Conservation (phyloP, 768 basidiomycete species). For the Lactifluus subvellereus region DNA sequence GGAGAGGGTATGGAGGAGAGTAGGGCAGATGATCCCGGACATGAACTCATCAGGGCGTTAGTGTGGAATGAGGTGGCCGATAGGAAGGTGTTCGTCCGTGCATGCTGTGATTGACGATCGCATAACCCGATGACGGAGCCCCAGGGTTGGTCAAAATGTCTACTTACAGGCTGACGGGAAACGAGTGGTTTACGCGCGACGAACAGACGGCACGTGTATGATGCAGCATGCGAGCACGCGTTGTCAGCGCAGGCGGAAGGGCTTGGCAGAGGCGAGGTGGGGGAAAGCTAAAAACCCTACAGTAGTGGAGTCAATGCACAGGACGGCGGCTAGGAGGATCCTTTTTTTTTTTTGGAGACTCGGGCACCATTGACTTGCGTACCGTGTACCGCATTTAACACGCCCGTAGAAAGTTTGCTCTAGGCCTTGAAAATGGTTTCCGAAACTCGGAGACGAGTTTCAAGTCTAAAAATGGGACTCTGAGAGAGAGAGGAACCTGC, state of each 20-base stretch:
- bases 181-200: background rate
- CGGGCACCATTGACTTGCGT: background rate
- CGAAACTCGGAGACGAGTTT: background rate
- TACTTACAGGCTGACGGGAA: background rate
- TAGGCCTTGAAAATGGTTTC: background rate
- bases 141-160: background rate
- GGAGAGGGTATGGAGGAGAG: background rate
- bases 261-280: background rate
- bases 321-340: background rate
- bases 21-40: slow-evolving; percentile 7
- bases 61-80: background rate
- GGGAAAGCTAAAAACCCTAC: background rate
- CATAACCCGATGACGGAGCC: background rate
- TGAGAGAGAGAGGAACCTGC: background rate
- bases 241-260: background rate
- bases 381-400: background rate
- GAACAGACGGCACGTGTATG: slow-evolving; percentile 1
- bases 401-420: background rate
- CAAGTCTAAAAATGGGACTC: background rate
- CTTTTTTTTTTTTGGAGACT: too few relatives aligned
- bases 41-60: slow-evolving; percentile 18
- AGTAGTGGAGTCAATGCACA: background rate
- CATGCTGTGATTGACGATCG: background rate
- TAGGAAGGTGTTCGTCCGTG: background rate
- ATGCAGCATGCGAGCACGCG: background rate